Percentiles rank a stretch among this genome's conserved stretches.
Conservation (phyloP, 495 filamentous ascomycete genomes). For the Cetradonia linearis region DNA sequence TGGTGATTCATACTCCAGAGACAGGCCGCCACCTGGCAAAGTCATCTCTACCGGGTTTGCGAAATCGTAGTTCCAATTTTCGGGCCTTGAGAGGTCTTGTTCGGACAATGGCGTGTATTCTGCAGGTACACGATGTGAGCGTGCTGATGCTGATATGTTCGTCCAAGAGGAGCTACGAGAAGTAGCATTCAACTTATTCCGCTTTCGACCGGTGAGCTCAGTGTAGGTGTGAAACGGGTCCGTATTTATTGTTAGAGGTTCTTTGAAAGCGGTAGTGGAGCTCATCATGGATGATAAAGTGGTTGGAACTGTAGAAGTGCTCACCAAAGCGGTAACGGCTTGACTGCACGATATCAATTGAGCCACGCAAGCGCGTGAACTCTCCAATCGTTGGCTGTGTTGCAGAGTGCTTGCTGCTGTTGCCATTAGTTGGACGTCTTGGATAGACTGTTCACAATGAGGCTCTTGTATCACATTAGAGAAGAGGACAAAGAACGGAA, state of each 20-base stretch:
- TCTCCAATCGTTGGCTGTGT: slow-evolving; percentile 1
- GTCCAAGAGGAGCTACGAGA: slow-evolving; percentile 5
- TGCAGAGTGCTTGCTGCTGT: not conserved
- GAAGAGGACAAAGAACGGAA: slow-evolving; percentile 10
- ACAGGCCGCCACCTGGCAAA: not conserved
- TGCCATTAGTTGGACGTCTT: slow-evolving; percentile 5
- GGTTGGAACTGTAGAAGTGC: not conserved
- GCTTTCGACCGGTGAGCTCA: slow-evolving; percentile 3
- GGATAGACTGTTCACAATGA: not conserved
- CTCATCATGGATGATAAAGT: not conserved
- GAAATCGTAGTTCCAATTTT: not conserved
- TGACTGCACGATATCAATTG: slow-evolving; percentile 1
- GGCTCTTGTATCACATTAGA: slow-evolving; percentile 7
- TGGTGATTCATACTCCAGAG: not conserved
- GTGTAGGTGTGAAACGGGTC: not conserved
- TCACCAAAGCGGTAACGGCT: not conserved
- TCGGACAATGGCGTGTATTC: not conserved
- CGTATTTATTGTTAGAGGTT: not conserved
- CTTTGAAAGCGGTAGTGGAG: not conserved
- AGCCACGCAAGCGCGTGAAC: slow-evolving; percentile 2
- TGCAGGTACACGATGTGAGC: not conserved
- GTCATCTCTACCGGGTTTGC: not conserved
- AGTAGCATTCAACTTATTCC: not conserved
- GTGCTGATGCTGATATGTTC: not conserved
- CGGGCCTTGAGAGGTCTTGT: not conserved